Percentiles rank a stretch among this genome's conserved stretches.
These are phyloP conservation scores for Exserohilum turcica DNA, from an alignment of 2,329 filamentous ascomycete species.

Conservation along the genomic window DNA sequence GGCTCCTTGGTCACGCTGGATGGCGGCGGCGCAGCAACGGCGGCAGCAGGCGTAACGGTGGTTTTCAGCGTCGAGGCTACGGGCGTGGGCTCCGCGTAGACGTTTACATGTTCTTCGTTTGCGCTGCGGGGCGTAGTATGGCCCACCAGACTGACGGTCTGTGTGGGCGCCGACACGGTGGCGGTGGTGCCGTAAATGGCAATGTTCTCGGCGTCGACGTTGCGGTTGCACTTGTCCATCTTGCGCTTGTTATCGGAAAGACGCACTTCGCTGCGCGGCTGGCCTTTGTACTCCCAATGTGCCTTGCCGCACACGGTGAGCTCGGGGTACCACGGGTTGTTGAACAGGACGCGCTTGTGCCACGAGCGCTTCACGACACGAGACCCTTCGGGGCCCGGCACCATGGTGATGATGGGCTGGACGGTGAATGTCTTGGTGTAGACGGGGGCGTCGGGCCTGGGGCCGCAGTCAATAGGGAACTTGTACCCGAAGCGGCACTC, in stretches of 20 bases:
- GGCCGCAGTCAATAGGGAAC: slow-evolving; percentile 9
- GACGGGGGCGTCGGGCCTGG: not conserved
- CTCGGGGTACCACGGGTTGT: slow-evolving; percentile 16
- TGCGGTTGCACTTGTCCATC: not conserved
- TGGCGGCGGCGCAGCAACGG: no score
- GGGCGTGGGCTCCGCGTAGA: no score
- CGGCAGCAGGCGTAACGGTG: no score
- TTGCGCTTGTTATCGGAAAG: slow-evolving; percentile 15
- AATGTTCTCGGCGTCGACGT: no score
- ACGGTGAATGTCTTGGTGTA: slow-evolving; percentile 3
- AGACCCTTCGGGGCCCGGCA: not conserved
- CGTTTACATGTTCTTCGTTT: no score
- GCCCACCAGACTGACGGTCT: no score
- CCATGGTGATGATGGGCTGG: slow-evolving; percentile 1
- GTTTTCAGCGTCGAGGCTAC: no score
- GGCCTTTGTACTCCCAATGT: slow-evolving; percentile 31
- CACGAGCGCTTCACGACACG: slow-evolving; percentile 22
- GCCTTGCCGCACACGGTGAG: slow-evolving; percentile 21
- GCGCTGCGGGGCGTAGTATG: no score
- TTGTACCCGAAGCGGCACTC: slow-evolving; percentile 22
- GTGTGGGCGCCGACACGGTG: no score
- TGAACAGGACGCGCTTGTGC: slow-evolving; percentile 23
- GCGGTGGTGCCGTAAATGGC: no score
- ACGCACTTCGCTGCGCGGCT: slow-evolving; percentile 16
- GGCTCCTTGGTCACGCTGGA: no score